Evolutionary conservation across 2,329 filamentous ascomycete species (phyloP).

Genomic region (Aspergillus vadensis): DNA sequence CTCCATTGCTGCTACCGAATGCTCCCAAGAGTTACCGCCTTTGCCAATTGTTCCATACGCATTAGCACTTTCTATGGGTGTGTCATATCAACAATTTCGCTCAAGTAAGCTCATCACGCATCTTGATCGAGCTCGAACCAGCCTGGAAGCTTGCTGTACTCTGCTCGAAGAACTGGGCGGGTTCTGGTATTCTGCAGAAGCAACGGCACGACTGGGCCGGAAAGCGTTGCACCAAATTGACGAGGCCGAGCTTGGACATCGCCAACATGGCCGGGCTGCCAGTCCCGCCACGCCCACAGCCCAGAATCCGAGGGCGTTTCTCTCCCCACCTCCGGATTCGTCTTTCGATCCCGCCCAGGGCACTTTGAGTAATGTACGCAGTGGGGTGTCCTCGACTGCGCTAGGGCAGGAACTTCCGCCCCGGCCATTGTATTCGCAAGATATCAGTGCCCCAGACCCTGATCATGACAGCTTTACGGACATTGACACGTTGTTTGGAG

Average conservation of each 20-base stretch:
- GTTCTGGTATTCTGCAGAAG: conserved; percentile 45
- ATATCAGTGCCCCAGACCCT: conserved; percentile 49
- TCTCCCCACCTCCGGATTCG: not conserved
- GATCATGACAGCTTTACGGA: conserved; percentile 37
- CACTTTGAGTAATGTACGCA: not conserved
- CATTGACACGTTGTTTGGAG: conserved; percentile 39
- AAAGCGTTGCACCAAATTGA: conserved; percentile 40
- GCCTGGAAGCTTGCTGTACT: conserved; percentile 39
- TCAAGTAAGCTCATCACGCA: conserved; percentile 51
- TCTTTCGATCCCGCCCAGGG: not conserved
- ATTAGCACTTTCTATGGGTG: conserved; percentile 56
- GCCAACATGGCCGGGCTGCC: conserved; percentile 20
- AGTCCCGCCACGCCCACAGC: not conserved
- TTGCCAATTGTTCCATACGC: conserved; percentile 60
- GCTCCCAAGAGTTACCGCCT: conserved; percentile 50
- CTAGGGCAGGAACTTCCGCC: not conserved
- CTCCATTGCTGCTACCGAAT: conserved; percentile 52
- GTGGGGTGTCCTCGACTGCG: not conserved
- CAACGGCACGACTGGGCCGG: conserved; percentile 44
- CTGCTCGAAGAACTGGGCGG: conserved; percentile 38
- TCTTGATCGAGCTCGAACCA: conserved; percentile 37
- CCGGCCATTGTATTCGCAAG: conserved; percentile 45
- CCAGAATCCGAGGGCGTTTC: not conserved
- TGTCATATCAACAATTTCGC: conserved; percentile 60
- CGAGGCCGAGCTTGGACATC: conserved; percentile 11